Evolutionary conservation across 305 asterid species (phyloP).

Genomic region (Fraxinus angustifolia): DNA sequence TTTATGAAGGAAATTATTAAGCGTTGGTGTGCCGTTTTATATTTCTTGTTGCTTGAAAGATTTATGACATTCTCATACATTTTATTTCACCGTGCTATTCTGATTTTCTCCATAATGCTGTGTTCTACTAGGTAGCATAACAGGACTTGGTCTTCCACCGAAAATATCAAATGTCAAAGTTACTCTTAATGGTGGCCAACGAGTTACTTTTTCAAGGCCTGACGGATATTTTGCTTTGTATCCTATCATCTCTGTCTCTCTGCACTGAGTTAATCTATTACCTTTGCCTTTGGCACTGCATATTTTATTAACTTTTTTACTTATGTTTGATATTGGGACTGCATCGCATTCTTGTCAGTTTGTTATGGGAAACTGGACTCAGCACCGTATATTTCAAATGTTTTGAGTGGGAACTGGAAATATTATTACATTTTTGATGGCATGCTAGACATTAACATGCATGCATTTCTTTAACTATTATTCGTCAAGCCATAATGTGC

Average conservation of each 20-base stretch:
- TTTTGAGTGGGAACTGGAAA: not conserved
- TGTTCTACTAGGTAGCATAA: constrained; percentile 51
- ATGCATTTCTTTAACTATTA: constrained; percentile 46
- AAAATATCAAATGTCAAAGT: constrained; percentile 64
- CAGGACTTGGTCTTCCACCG: constrained; percentile 70
- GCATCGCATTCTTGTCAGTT: constrained; percentile 4
- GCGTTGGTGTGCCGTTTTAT: not conserved
- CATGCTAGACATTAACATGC: constrained; percentile 15
- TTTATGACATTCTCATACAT: not conserved
- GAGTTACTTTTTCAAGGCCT: constrained; percentile 72
- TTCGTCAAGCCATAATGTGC: constrained; percentile 72
- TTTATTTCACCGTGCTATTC: constrained; percentile 18
- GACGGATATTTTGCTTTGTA: constrained; percentile 98
- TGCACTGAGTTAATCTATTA: constrained; percentile 1
- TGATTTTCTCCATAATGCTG: constrained; percentile 17
- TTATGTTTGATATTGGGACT: constrained; percentile 12
- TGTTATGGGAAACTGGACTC: constrained; percentile 10
- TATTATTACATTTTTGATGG: constrained; percentile 19
- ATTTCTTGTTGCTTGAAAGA: not conserved
- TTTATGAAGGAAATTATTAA: not conserved
- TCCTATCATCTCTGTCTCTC: constrained; percentile 45
- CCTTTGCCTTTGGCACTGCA: constrained; percentile 11
- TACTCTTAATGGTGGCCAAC: constrained; percentile 80
- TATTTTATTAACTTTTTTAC: not conserved
- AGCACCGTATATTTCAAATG: not conserved